A percentile compares a stretch with the other conserved stretches of the same genome.
Evolutionary conservation across 1,284 basidiomycete genomes (phyloP).

Genomic region (Puccinia triticina): DNA sequence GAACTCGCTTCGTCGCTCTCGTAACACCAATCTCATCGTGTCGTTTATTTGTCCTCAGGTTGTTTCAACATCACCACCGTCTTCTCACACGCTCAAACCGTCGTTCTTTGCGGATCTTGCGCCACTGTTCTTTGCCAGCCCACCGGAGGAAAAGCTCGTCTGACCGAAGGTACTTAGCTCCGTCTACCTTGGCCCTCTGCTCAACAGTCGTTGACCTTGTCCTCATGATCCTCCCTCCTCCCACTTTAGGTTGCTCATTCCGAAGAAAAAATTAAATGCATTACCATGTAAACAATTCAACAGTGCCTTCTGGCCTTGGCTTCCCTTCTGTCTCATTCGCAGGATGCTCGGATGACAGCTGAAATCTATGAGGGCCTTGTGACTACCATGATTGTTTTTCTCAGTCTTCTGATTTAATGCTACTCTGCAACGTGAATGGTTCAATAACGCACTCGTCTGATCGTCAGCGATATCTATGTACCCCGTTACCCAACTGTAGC

Average conservation of each 20-base stretch:
- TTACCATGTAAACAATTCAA: background rate
- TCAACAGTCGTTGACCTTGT: background rate
- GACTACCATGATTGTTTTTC: background rate
- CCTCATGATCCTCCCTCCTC: background rate
- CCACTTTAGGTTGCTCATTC: conserved; percentile 68
- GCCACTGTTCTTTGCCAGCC: conserved; percentile 95
- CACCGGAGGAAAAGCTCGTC: conserved; percentile 95
- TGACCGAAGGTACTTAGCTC: conserved; percentile 83
- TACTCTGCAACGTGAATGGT: background rate
- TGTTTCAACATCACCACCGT: conserved; percentile 84
- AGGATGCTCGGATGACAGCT: background rate
- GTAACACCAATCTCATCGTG: background rate
- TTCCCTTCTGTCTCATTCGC: conserved; percentile 2
- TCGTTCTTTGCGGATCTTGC: conserved; percentile 72
- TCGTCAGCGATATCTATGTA: background rate
- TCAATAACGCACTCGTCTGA: background rate
- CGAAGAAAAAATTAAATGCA: conserved; percentile 62
- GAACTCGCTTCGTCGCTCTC: background rate
- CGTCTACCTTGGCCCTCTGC: background rate
- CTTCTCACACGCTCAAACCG: conserved; percentile 64
- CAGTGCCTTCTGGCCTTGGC: conserved; percentile 1
- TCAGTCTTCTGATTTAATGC: conserved; percentile 7
- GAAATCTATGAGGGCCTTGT: background rate
- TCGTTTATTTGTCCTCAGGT: conserved; percentile 1
- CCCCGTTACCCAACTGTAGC: background rate